Percentiles rank a stretch among this genome's conserved stretches.
These are phyloP conservation scores for Cryptococcus neoformans DNA, from an alignment of 1,284 basidiomycete species.

Conservation along the genomic window DNA sequence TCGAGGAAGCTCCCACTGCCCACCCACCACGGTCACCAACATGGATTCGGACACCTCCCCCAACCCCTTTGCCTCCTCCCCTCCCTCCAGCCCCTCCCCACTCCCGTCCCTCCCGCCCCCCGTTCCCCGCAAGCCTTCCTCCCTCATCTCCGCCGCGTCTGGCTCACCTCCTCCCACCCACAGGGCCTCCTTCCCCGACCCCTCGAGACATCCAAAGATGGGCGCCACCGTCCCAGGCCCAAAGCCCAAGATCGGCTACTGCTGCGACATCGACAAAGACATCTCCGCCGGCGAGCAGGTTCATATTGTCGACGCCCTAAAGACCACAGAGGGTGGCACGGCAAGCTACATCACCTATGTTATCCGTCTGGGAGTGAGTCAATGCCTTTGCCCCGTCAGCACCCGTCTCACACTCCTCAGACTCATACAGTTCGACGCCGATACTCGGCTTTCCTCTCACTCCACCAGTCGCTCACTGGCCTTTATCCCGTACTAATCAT, in stretches of 20 bases:
- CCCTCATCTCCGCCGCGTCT: slow-evolving; percentile 34
- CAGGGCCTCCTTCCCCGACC: slow-evolving; percentile 46
- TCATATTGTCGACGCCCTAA: slow-evolving; percentile 83
- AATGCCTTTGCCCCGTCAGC: not conserved
- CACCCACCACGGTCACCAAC: not conserved
- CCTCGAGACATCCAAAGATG: slow-evolving; percentile 36
- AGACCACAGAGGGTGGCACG: slow-evolving; percentile 81
- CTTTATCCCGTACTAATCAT: slow-evolving; percentile 96
- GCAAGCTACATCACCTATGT: slow-evolving; percentile 94
- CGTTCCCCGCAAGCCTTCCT: slow-evolving; percentile 18
- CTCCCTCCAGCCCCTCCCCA: slow-evolving; percentile 6
- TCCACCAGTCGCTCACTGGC: slow-evolving; percentile 76
- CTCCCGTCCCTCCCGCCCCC: slow-evolving; percentile 9
- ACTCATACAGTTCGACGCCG: slow-evolving; percentile 79
- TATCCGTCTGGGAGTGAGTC: slow-evolving; percentile 80
- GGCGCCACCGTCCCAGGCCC: slow-evolving; percentile 36
- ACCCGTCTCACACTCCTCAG: slow-evolving; percentile 50
- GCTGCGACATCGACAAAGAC: slow-evolving; percentile 46
- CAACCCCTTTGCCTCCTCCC: slow-evolving; percentile 16
- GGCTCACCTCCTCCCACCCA: slow-evolving; percentile 46
- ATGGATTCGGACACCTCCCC: slow-evolving; percentile 14
- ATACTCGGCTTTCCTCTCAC: slow-evolving; percentile 96
- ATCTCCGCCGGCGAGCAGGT: slow-evolving; percentile 45
- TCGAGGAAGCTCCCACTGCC: too few relatives aligned
- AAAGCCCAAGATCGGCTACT: slow-evolving; percentile 41